Evolutionary conservation across 192 early-diverging fungal genomes (phyloP).

Genomic region (Coemansia sp.): DNA sequence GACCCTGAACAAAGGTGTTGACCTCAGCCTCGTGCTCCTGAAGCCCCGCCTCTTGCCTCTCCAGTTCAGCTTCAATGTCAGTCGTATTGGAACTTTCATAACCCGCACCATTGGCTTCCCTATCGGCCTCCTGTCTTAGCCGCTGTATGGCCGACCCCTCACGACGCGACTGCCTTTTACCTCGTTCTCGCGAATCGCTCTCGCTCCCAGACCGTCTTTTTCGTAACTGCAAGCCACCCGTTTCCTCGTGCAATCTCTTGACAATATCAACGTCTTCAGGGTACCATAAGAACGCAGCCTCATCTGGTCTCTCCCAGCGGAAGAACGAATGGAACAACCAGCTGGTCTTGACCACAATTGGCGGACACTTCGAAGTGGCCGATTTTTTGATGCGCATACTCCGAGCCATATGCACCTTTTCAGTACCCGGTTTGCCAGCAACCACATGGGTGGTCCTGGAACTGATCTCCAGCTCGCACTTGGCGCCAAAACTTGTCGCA

Average conservation of each 20-base stretch:
- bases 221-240: background rate
- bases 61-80: constrained; percentile 51
- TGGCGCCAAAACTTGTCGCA: constrained; percentile 81
- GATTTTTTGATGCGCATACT: constrained; percentile 49
- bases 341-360: constrained; percentile 35
- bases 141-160: constrained; percentile 18
- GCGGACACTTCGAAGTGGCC: constrained; percentile 57
- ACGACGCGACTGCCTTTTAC: constrained; percentile 18
- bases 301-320: constrained; percentile 71
- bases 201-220: background rate
- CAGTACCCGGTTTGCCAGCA: constrained; percentile 74
- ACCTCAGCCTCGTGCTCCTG: constrained; percentile 56
- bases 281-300: constrained; percentile 61
- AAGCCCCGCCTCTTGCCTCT: constrained; percentile 52
- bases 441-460: constrained; percentile 82
- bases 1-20: constrained; percentile 57
- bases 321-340: constrained; percentile 73
- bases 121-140: constrained; percentile 20
- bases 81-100: constrained; percentile 53
- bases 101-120: constrained; percentile 21
- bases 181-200: background rate
- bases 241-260: constrained; percentile 1
- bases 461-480: constrained; percentile 64
- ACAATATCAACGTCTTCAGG: constrained; percentile 29
- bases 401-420: constrained; percentile 63